A percentile compares a stretch with the other conserved stretches of the same genome.
phyloP scores from a whole-genome alignment of 495 filamentous ascomycete species.

The Penicillium mononematosum region DNA sequence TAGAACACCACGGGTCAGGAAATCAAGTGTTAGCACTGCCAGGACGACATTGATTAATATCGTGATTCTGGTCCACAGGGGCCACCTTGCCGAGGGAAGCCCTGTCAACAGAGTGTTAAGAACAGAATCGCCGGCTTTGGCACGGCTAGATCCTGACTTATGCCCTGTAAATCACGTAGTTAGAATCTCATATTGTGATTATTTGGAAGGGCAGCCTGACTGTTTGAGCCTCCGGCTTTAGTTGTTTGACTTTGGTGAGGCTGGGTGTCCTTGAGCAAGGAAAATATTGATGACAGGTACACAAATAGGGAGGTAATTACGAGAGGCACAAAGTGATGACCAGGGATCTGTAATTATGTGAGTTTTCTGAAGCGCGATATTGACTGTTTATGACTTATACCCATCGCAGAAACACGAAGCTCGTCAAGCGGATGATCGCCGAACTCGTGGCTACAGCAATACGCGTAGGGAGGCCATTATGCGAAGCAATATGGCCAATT shows the following conservation, averaged over 20 bases:
- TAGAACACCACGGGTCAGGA: constrained; percentile 65
- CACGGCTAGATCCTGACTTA: not conserved
- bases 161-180: constrained; percentile 4
- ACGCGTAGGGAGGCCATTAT: constrained; percentile 33
- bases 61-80: constrained; percentile 59
- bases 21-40: constrained; percentile 66
- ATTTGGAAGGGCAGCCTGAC: constrained; percentile 1
- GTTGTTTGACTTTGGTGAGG: constrained; percentile 3
- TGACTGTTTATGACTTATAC: constrained; percentile 43
- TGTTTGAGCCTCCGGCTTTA: constrained; percentile 5
- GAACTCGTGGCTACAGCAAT: constrained; percentile 54
- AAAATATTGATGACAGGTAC: constrained; percentile 65
- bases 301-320: constrained; percentile 69
- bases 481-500: constrained; percentile 1
- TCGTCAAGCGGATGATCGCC: constrained; percentile 53
- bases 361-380: constrained; percentile 1
- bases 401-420: constrained; percentile 86
- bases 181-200: not conserved
- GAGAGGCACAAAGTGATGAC: constrained; percentile 58
- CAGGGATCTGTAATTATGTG: constrained; percentile 54
- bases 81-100: constrained; percentile 59
- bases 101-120: constrained; percentile 72
- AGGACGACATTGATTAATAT: constrained; percentile 68
- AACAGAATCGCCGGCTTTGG: constrained; percentile 31
- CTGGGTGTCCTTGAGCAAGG: constrained; percentile 28